These are phyloP conservation scores for Colletotrichum sp. DNA, from an alignment of 2,329 filamentous ascomycete genomes.

Conservation along the genomic window DNA sequence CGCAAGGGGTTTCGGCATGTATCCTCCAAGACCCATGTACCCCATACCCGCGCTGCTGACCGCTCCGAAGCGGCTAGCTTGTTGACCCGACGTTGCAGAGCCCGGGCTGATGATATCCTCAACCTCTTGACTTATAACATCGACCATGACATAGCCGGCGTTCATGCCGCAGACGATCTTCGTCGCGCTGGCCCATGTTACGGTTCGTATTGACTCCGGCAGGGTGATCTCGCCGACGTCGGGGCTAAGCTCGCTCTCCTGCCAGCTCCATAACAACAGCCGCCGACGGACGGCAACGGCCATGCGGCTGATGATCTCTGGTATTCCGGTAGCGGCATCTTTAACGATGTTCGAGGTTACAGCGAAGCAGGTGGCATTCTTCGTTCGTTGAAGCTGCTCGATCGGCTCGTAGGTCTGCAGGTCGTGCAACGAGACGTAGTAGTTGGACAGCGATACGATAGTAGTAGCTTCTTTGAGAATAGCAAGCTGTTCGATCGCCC, in stretches of 20 bases:
- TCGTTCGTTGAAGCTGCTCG: constrained; percentile 80
- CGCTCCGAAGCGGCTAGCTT: constrained; percentile 79
- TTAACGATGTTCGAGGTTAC: constrained; percentile 96
- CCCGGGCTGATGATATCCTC: constrained; percentile 82
- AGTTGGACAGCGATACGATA: constrained; percentile 89
- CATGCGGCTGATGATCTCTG: constrained; percentile 88
- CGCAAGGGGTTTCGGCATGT: constrained; percentile 88
- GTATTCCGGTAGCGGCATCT: constrained; percentile 84
- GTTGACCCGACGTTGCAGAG: constrained; percentile 64
- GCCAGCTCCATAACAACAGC: constrained; percentile 92
- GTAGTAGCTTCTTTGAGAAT: constrained; percentile 95
- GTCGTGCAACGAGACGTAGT: constrained; percentile 88
- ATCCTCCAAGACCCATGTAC: constrained; percentile 93
- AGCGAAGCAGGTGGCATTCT: constrained; percentile 87
- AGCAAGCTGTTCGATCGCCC: constrained; percentile 90
- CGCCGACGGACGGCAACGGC: constrained; percentile 93
- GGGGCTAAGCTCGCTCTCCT: constrained; percentile 84
- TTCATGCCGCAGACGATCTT: constrained; percentile 91
- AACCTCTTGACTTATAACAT: constrained; percentile 75
- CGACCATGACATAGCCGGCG: constrained; percentile 86
- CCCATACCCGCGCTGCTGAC: constrained; percentile 89
- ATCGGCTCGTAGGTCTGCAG: constrained; percentile 82
- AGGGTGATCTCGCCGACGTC: constrained; percentile 80
- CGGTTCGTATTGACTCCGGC: constrained; percentile 81
- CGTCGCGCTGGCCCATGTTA: constrained; percentile 90